These are phyloP conservation scores for Cutaneotrichosporon cutaneum DNA, from an alignment of 1,284 basidiomycete species.

Conservation along the genomic window DNA sequence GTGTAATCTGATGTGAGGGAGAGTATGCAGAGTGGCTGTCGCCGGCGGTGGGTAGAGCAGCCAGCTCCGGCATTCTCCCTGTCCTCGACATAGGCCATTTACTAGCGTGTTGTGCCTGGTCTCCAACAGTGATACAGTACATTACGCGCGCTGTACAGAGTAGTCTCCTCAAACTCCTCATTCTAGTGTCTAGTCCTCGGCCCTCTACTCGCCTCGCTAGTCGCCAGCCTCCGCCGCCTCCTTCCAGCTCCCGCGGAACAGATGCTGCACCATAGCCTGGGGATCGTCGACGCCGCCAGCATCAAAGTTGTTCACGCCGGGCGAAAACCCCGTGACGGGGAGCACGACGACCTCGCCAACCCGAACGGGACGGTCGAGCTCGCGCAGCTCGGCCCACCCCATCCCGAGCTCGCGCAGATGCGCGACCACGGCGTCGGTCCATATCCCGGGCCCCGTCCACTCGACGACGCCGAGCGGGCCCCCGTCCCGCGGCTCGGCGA, in stretches of 20 bases:
- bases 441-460: slow-evolving; percentile 53
- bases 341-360: slow-evolving; percentile 52
- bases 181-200: too few species aligned
- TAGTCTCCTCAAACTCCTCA: too few species aligned
- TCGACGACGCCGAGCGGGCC: slow-evolving; percentile 50
- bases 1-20: too few species aligned
- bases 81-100: too few species aligned
- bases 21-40: too few species aligned
- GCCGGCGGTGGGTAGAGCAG: too few species aligned
- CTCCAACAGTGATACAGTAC: too few species aligned
- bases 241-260: slow-evolving; percentile 47
- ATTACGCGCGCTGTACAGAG: too few species aligned
- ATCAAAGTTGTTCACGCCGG: slow-evolving; percentile 53
- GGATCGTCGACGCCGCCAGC: slow-evolving; percentile 32
- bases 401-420: slow-evolving; percentile 48
- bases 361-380: slow-evolving; percentile 40
- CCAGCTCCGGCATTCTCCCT: too few species aligned
- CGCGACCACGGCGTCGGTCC: slow-evolving; percentile 47
- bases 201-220: too few species aligned
- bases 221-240: background rate
- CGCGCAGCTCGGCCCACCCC: slow-evolving; percentile 48
- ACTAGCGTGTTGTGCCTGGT: too few species aligned
- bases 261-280: slow-evolving; percentile 50
- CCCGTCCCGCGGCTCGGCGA: slow-evolving; percentile 37
- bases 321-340: slow-evolving; percentile 53